These are phyloP conservation scores for Circinella umbellata DNA, from an alignment of 371 early-diverging fungal species.

Conservation along the genomic window DNA sequence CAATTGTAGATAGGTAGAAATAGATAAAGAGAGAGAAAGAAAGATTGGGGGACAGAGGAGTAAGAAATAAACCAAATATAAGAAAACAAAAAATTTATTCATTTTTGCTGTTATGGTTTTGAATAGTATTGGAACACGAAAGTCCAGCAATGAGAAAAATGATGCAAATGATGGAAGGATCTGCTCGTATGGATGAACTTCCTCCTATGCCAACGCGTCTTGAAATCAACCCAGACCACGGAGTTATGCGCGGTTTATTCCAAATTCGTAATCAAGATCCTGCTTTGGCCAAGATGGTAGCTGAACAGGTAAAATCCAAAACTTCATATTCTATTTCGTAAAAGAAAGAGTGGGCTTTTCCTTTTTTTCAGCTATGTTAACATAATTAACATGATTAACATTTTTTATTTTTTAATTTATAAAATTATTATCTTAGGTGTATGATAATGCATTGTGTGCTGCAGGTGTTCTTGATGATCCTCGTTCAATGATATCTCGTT, in stretches of 20 bases:
- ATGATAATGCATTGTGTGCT: conserved; percentile 80
- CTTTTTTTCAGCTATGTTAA: background rate
- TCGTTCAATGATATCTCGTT: conserved; percentile 73
- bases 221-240: conserved; percentile 88
- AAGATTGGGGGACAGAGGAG: background rate
- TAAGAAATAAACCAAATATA: background rate
- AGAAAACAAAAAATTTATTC: too few species aligned
- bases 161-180: conserved; percentile 77
- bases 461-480: conserved; percentile 84
- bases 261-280: conserved; percentile 63
- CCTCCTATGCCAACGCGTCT: conserved; percentile 64
- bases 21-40: too few species aligned
- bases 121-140: conserved; percentile 72
- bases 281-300: conserved; percentile 67
- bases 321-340: too few species aligned
- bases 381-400: background rate
- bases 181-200: conserved; percentile 61
- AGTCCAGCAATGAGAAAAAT: conserved; percentile 78
- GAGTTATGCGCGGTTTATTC: conserved; percentile 74
- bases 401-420: too few species aligned
- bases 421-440: conserved; percentile 44
- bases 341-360: too few species aligned
- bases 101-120: too few species aligned
- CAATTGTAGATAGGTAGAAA: too few species aligned
- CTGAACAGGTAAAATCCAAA: conserved; percentile 48